Conservation (phyloP, 495 filamentous ascomycete genomes). For the Penicillium dipodomyicola region DNA sequence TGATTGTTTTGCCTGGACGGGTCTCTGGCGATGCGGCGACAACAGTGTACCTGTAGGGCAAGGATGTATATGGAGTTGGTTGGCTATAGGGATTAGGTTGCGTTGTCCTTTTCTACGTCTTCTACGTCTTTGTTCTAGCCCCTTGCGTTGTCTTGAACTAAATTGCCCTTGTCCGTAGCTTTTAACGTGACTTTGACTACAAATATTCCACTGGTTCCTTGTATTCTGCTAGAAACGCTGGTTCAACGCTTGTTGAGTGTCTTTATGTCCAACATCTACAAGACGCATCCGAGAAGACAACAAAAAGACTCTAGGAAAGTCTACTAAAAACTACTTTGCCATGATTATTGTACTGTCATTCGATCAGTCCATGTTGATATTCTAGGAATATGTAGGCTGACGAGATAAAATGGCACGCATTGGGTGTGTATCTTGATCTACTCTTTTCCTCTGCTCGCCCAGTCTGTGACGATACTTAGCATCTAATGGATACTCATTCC, state of each 20-base stretch:
- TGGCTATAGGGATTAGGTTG: background rate
- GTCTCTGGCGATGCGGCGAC: slow-evolving; percentile 9
- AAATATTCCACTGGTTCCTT: background rate
- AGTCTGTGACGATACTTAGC: no score
- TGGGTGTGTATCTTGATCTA: no score
- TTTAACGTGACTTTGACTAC: background rate
- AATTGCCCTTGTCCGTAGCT: slow-evolving; percentile 18
- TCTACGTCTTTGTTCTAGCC: slow-evolving; percentile 18
- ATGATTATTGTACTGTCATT: no score
- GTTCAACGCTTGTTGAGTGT: background rate
- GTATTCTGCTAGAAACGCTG: background rate
- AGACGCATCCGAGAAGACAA: no score
- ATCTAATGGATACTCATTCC: no score
- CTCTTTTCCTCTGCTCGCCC: no score
- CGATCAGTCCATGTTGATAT: no score
- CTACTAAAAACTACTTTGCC: no score
- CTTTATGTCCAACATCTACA: background rate
- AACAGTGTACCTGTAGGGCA: slow-evolving; percentile 19
- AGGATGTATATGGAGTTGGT: slow-evolving; percentile 30
- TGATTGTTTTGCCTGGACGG: background rate
- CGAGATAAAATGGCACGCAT: no score
- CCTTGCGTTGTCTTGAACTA: slow-evolving; percentile 22
- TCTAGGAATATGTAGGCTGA: no score
- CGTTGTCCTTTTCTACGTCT: slow-evolving; percentile 18
- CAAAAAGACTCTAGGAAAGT: no score